Base-by-base conservation (phyloP, 2,329 filamentous ascomycete species). In the Trichoderma brevicompactum region DNA sequence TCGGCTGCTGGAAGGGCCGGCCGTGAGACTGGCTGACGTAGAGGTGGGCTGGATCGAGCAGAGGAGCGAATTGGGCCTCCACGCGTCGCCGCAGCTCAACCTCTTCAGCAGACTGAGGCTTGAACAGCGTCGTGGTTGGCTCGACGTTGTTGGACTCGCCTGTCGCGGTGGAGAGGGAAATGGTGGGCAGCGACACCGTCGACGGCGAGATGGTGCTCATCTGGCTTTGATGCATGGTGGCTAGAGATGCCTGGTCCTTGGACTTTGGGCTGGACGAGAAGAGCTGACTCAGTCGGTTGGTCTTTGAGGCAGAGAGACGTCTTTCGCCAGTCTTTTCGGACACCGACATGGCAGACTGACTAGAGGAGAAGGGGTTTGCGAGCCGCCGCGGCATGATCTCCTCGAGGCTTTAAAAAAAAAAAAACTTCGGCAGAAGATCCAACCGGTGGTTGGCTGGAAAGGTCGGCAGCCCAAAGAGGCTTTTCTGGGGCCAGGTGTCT, bases 1-100 rank as follows among this genome's bases (percentile, higher is more conserved):
- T 82, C 5, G 94, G 94, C 43, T 92, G 87, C 52, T 89, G 88
- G 66, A 98, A 90, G 44, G 89, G 86, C 72, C 88, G 87, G 71
- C 94, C 94, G 68, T 90, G 88, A 76, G 96, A 93, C 77, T 90
- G 88, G 83, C 94, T 97, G 69, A 91, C 89, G 80, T 97, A 97
- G 75, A 92, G 86, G 79, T 99, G 94, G 73, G 85, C 90, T 58
- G 88, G 86, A 70, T 92, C 89, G 69, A 89, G 85, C 56, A 98
- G 83, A 15, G 94, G 94, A 12, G 91, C 95, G 74, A 98, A 99
- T 75, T 98, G 93, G 41, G 94, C 91, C 74, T 98, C 92, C 72
- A 89, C 86, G 74, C 88, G 89, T 66, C 89, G 89, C 76, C 92
- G 85, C 68, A 87, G 87, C 67, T 89, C 88, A 53, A 89, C 85